Evolutionary conservation across 2,329 filamentous ascomycete species (phyloP), one percentile per base, ranked within the genome.

Genomic region (Zasmidium citrigriseum): DNA sequence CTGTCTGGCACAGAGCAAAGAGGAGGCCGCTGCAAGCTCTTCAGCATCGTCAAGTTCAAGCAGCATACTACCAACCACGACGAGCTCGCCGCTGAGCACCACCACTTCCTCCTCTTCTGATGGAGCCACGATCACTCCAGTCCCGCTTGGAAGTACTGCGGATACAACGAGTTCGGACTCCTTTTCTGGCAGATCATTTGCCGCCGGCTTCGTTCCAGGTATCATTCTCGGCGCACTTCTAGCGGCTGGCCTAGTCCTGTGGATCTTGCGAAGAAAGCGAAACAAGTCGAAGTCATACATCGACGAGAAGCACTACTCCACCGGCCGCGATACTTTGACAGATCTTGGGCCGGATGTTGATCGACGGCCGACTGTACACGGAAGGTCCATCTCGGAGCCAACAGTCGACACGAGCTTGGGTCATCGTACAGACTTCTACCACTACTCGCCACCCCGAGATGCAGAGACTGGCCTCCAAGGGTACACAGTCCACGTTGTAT

Each of bases 1-100:
- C 65, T 91, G 89, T 66, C 70, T 78, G 11, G 78, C 76, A 65
- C 51, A 62, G 41, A 59, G 56, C 9, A 54, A 59, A 38, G 44
- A 58, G 23, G 55, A 65, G 20, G 57, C 60, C 16, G 41, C 60
- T 1, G 22, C 48, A 12, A 57, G 55, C 29, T 59, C 60, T 12
- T 52, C 54, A 2, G 47, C 55, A n/a, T 44, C 52, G 21, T 27
- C 62, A 1, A 27, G 59, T 5, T 54, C 62, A 23, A 55, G 55
- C 16, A 48, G 46, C 49, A 10, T 38, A 38, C 38, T 62, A 10
- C 46, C 53, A 14, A 54, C 53, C 10, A 51, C 46, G 27, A 63
- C 60, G 46, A 50, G 20, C 59, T 18, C 50, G 52, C 21, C 52
- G 12, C n/a, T 25, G n/a, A 23, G 21, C 2, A 44, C 49, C 14